Percentiles rank a stretch among this genome's conserved stretches.
Evolutionary conservation across 2,329 filamentous ascomycete species (phyloP).

Genomic region (Neospermospora avenae): DNA sequence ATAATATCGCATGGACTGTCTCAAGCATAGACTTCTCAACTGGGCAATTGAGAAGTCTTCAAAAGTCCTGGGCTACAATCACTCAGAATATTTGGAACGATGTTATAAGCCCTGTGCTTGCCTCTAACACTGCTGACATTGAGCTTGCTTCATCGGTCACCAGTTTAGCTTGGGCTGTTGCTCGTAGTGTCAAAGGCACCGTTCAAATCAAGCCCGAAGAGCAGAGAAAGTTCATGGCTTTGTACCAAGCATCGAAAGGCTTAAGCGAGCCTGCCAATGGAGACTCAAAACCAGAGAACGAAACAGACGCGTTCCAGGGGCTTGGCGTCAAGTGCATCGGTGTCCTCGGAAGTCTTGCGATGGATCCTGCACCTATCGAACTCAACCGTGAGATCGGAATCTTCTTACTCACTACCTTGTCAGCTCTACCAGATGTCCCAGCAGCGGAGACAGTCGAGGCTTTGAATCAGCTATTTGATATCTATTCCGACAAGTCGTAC

Average conservation of each 20-base stretch:
- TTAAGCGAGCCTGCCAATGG: slow-evolving; percentile 28
- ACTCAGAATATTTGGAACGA: slow-evolving; percentile 56
- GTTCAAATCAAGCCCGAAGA: slow-evolving; percentile 50
- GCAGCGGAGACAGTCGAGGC: slow-evolving; percentile 60
- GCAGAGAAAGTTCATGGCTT: slow-evolving; percentile 60
- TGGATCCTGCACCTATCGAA: slow-evolving; percentile 49
- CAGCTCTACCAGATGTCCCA: slow-evolving; percentile 49
- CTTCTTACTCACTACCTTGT: slow-evolving; percentile 57
- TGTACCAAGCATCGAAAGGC: slow-evolving; percentile 57
- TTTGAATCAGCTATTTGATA: slow-evolving; percentile 63
- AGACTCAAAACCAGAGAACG: slow-evolving; percentile 24
- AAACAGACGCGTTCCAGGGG: slow-evolving; percentile 54
- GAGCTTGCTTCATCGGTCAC: slow-evolving; percentile 60
- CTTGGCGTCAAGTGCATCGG: slow-evolving; percentile 66
- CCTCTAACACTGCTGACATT: slow-evolving; percentile 59
- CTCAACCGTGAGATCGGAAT: slow-evolving; percentile 61
- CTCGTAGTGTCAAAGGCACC: slow-evolving; percentile 50
- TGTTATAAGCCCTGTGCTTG: slow-evolving; percentile 54
- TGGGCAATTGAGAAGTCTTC: slow-evolving; percentile 47
- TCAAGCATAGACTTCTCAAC: slow-evolving; percentile 58
- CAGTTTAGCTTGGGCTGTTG: slow-evolving; percentile 62
- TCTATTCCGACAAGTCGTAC: slow-evolving; percentile 60
- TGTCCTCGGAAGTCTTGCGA: slow-evolving; percentile 61
- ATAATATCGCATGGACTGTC: slow-evolving; percentile 66
- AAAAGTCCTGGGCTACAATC: slow-evolving; percentile 51